Evolutionary conservation across 768 basidiomycete genomes (phyloP), one percentile per base, ranked within the genome.

Genomic region (Phylloporus scabripes): DNA sequence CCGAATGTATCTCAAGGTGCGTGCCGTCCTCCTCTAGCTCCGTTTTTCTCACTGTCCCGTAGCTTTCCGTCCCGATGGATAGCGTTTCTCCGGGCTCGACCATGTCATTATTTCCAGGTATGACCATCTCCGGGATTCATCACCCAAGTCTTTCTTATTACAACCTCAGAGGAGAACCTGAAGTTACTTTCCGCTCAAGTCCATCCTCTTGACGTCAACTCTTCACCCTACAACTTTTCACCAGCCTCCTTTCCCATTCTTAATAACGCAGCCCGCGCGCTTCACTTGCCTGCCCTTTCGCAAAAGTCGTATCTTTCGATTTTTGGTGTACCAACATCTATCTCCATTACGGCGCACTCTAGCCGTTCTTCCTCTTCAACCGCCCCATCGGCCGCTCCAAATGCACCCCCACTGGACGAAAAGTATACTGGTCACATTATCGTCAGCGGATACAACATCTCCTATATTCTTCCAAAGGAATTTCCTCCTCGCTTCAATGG

Each of bases 1-100:
- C 44, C 82, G 75, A 56, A 81, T 89, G 75, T 90, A 86, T 67
- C 74, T 91, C 55, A 90, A 86, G 74, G 87, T 85, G 37, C 15
- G 51, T 40, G 58, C 43, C 55, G 46, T 24, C 17, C 39, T 14
- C 1, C 40, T 24, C 15, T 2, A 6, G 31, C 1, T n/a, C 17
- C 0, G 28, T 20, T 10, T 18, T 45, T 46, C 42, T 56, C 5
- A 60, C 49, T 10, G n/a, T 23, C 7, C 5, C 26, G 12, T 12
- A 86, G 85, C 73, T 88, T 46, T 74, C 84, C 21, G 54, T 90
- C 18, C 85, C 86, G n/a, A 59, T 81, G 48, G 86, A 88, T 42
- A 76, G 64, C 45, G 69, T 83, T 7, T 74, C 73, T 18, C 82
- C 85, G n/a, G 86, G 85, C 28, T 74, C 78, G 7, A 81, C 81